Evolutionary conservation across 495 filamentous ascomycete species (phyloP), one percentile per base, ranked within the genome.

Genomic region (Daldinia childiae): DNA sequence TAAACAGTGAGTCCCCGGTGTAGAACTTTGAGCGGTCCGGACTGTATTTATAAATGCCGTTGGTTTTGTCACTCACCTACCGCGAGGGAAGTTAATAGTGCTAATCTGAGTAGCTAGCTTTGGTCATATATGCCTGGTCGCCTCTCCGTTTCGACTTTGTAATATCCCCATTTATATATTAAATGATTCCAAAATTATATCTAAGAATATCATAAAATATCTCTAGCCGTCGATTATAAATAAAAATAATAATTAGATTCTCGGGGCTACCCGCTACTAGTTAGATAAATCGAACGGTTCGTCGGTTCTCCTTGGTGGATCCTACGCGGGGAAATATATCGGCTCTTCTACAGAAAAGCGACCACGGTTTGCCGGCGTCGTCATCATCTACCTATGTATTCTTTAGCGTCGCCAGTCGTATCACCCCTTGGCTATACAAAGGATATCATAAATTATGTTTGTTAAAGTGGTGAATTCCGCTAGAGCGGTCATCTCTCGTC

Each of bases 291-390:
- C 62, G 66, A 73, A 73, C 60, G 60, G 65, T 69, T 52, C 65
- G 2, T 48, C 43, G 17, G 43, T 48, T 48, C 61, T 29, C 48
- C 45, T 58, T 55, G 29, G 71, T 66, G 62, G 62, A 66, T 54
- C 62, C 62, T 30, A 50, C 71, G 71, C 71, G 71, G 71, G 71
- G 71, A 73, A 73, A 73, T 59, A 58, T 69, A 69, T 73, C 71
- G 71, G 71, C 71, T 73, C 66, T 73, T 73, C n/a, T 62, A 69
- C 39, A 41, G 32, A 58, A 30, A 9, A 30, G 43, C 64, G 27
- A 34, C 38, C 43, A 24, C 15, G 7, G 50, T 43, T 30, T 52
- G 30, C 52, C 70, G 70, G 65, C 61, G 29, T 69, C 65, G 64
- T 55, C 54, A 68, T 57, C 57, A 45, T 56, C 34, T 36, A 14